phyloP scores from a whole-genome alignment of 2,329 filamentous ascomycete species.

The Aquanectria penicillioides region DNA sequence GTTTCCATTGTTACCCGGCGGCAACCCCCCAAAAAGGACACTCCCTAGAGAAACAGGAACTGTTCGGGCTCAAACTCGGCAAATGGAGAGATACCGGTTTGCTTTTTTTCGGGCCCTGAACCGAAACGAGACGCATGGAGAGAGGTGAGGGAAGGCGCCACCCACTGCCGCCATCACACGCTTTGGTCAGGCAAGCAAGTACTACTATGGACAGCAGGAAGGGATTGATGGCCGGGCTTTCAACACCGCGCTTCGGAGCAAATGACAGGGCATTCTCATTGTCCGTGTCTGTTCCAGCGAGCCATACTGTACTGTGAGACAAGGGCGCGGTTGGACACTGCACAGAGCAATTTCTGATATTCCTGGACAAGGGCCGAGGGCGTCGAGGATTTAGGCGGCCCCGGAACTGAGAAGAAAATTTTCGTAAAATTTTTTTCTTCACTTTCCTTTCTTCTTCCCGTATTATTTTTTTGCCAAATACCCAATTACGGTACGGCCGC shows the following conservation, averaged over 20 bases:
- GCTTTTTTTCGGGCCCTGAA: conserved; percentile 14
- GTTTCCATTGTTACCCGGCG: background rate
- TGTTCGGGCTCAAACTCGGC: too few species aligned
- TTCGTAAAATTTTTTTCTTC: background rate
- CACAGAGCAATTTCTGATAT: too few species aligned
- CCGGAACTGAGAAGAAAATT: background rate
- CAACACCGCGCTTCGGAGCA: background rate
- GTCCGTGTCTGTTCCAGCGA: too few species aligned
- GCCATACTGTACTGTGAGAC: too few species aligned
- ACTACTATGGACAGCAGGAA: too few species aligned
- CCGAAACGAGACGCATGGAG: conserved; percentile 8
- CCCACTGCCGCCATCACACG: too few species aligned
- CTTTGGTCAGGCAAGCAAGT: too few species aligned
- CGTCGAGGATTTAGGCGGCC: conserved; percentile 14
- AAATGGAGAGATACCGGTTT: background rate
- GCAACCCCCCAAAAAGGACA: conserved; percentile 1
- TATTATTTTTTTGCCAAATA: background rate
- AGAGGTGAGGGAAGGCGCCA: conserved; percentile 33
- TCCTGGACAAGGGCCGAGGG: conserved; percentile 4
- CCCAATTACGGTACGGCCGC: conserved; percentile 5
- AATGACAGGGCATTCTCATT: background rate
- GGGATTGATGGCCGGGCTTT: background rate
- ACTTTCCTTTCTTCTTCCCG: background rate
- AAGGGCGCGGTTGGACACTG: background rate
- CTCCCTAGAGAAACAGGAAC: background rate